Percentiles rank a stretch among this genome's conserved stretches.
Evolutionary conservation across 2,329 filamentous ascomycete species (phyloP).

Genomic region (Raffaelea deltoideospora): DNA sequence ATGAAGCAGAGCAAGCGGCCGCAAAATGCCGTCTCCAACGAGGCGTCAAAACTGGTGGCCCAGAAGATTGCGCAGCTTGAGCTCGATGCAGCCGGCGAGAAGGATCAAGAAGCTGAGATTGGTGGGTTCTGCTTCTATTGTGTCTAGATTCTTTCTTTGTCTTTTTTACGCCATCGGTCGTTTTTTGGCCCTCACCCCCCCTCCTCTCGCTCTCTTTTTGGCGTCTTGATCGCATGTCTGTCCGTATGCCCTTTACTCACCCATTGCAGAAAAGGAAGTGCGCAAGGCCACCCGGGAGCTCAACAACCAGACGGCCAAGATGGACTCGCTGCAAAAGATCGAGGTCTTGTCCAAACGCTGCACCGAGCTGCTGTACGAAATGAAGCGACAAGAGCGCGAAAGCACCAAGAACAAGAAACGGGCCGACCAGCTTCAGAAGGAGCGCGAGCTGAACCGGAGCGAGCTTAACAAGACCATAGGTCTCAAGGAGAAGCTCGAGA

Average conservation of each 20-base stretch:
- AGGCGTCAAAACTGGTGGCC: constrained; percentile 81
- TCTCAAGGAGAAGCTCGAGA: constrained; percentile 93
- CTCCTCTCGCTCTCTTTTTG: not conserved
- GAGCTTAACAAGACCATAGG: constrained; percentile 82
- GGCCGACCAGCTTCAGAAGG: constrained; percentile 86
- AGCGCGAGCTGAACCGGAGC: constrained; percentile 77
- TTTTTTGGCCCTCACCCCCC: not conserved
- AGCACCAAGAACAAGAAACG: constrained; percentile 93
- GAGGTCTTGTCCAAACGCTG: constrained; percentile 84
- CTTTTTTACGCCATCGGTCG: not conserved
- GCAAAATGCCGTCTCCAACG: constrained; percentile 69
- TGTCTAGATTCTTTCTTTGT: not conserved
- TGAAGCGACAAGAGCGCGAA: constrained; percentile 90
- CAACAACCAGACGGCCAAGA: constrained; percentile 74
- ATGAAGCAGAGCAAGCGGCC: constrained; percentile 70
- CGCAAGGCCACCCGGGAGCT: constrained; percentile 88
- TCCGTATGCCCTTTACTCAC: not conserved
- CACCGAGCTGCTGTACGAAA: constrained; percentile 78
- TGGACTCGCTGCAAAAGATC: constrained; percentile 82
- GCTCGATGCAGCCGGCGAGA: constrained; percentile 81
- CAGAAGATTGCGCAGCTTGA: constrained; percentile 93
- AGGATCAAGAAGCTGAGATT: constrained; percentile 91
- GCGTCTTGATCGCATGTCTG: too few relatives aligned
- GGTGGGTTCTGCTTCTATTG: constrained; percentile 32
- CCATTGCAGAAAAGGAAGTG: constrained; percentile 69